phyloP scores from a whole-genome alignment of 139 green algal genomes.

The Pleodorina starrii region DNA sequence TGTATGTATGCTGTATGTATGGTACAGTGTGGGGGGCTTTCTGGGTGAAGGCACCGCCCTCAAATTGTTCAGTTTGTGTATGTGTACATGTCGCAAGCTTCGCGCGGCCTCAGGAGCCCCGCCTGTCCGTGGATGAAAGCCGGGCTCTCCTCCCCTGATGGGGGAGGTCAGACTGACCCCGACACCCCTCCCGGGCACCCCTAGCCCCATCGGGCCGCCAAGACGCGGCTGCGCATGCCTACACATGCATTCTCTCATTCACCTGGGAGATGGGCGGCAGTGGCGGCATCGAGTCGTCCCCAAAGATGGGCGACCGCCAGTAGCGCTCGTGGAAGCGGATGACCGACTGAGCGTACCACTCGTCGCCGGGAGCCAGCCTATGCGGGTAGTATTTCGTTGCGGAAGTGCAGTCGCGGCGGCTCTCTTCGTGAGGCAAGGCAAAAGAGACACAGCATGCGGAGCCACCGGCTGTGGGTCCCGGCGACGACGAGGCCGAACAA shows the following conservation, averaged over 20 bases:
- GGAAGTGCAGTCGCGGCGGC: too few species aligned
- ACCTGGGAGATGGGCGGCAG: slow-evolving; percentile 43
- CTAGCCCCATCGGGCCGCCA: too few species aligned
- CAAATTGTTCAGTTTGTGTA: too few species aligned
- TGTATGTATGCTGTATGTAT: too few species aligned
- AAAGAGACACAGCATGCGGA: background rate
- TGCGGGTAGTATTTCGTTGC: too few species aligned
- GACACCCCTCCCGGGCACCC: background rate
- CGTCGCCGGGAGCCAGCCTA: slow-evolving; percentile 52
- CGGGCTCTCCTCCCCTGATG: background rate
- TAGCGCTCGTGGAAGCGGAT: slow-evolving; percentile 59
- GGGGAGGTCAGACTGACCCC: background rate
- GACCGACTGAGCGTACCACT: slow-evolving; percentile 46
- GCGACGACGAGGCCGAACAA: background rate
- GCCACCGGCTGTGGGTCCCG: background rate
- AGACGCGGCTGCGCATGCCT: background rate
- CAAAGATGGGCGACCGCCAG: slow-evolving; percentile 52
- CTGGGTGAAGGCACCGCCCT: too few species aligned
- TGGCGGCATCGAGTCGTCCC: slow-evolving; percentile 47
- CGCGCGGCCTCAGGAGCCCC: too few species aligned
- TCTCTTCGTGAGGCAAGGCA: too few species aligned
- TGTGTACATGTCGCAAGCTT: too few species aligned
- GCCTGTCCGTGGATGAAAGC: background rate
- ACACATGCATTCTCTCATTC: background rate
- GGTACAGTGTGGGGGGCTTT: too few species aligned